Base-by-base conservation (phyloP, 1,284 basidiomycete genomes). In the Fistulina hepatica region DNA sequence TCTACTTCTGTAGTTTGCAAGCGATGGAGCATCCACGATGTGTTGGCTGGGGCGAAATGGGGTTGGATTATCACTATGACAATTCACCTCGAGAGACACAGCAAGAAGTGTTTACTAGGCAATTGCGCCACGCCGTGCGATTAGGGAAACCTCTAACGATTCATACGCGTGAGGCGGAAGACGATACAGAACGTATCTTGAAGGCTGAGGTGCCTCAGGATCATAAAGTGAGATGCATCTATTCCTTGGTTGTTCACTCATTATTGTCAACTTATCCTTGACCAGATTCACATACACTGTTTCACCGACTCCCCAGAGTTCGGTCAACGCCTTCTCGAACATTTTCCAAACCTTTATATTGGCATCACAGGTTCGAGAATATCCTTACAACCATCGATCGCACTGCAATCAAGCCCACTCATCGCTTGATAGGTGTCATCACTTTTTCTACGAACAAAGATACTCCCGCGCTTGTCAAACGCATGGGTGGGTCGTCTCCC, bases 21-120 rank as follows among this genome's bases (percentile, higher is more conserved):
- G 84, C 84, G 2, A 82, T 86, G 73, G 40, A 60, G 0, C 83
- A 88, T 48, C 79, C 81, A 3, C 73, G 79, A 8, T 86, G 82
- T 46, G 82, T 88, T 5, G 81, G 81, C 6, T 84, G 79, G 78
- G 85, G 85, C 1, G 84, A 89, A 52, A 88, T 86, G 38, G 84
- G 85, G 0, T 67, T 90, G 4, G 85, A 90, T 46, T 86, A 85
- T 49, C 81, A 86, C 54, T 86, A 86, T 51, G 74, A 83, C 51
- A 68, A 75, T 13, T 83, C 82, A 0, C 79, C 82, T 0, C 70
- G 76, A 8, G 67, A 73, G 1, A 47, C 75, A 1, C 84, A 89
- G 50, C 75, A 68, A 43, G 56, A 60, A 0, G 72, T 86, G 5
- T 77, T 89, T 41, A 55, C 57, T 2, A 63, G 78, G 16, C 85